Percentiles rank a stretch among this genome's conserved stretches.
Evolutionary conservation across 2,329 filamentous ascomycete genomes (phyloP).

Genomic region (Drechslera avenae): DNA sequence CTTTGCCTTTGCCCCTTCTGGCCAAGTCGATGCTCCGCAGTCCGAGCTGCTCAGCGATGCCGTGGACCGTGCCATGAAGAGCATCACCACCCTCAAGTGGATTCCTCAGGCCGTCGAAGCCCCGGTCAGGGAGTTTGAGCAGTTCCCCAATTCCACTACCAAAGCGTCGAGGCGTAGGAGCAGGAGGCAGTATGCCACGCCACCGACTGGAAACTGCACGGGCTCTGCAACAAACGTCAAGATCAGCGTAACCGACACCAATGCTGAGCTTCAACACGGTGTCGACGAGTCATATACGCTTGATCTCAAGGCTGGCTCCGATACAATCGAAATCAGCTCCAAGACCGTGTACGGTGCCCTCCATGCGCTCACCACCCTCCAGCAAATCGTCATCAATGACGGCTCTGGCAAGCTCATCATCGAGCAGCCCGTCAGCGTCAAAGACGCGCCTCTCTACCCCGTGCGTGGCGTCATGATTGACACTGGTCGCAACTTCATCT

Average conservation of each 20-base stretch:
- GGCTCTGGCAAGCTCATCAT: slow-evolving; percentile 53
- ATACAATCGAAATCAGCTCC: slow-evolving; percentile 53
- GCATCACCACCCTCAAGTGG: slow-evolving; percentile 60
- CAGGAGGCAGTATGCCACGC: slow-evolving; percentile 27
- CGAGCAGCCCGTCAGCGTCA: slow-evolving; percentile 59
- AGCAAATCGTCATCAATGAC: slow-evolving; percentile 60
- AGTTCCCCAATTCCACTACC: slow-evolving; percentile 55
- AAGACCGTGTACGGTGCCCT: slow-evolving; percentile 61
- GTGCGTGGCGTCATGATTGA: slow-evolving; percentile 63
- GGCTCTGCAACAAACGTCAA: slow-evolving; percentile 51
- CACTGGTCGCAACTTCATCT: slow-evolving; percentile 61
- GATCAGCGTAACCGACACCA: slow-evolving; percentile 53
- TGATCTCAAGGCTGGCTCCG: slow-evolving; percentile 49
- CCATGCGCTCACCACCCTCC: slow-evolving; percentile 62
- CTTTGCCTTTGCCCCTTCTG: slow-evolving; percentile 49
- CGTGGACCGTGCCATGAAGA: slow-evolving; percentile 57
- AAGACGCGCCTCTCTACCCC: slow-evolving; percentile 58
- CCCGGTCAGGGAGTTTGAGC: slow-evolving; percentile 56
- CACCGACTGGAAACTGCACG: slow-evolving; percentile 31
- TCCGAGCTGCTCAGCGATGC: slow-evolving; percentile 50
- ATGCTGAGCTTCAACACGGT: slow-evolving; percentile 59
- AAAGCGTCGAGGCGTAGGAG: slow-evolving; percentile 22
- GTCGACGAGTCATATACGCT: slow-evolving; percentile 64
- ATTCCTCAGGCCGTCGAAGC: slow-evolving; percentile 59
- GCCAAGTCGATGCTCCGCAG: slow-evolving; percentile 44